Percentiles rank a stretch among this genome's conserved stretches.
phyloP scores from a whole-genome alignment of 2,329 filamentous ascomycete genomes.

The Ilyonectria destructans region DNA sequence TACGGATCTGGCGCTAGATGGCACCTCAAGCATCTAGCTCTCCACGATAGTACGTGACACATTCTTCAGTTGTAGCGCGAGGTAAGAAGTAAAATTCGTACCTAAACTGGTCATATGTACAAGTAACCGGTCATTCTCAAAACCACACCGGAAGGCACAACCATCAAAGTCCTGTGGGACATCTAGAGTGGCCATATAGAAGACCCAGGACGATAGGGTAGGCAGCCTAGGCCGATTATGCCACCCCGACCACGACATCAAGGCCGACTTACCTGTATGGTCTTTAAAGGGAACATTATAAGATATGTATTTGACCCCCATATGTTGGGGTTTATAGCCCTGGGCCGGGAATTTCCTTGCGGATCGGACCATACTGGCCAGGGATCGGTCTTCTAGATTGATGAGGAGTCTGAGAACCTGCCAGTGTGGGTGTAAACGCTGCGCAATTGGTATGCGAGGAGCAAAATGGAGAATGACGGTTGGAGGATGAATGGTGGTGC shows the following conservation, averaged over 20 bases:
- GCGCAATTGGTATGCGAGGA: too few species aligned
- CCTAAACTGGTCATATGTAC: neutral
- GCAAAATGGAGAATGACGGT: too few species aligned
- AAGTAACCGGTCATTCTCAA: neutral
- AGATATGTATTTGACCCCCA: too few species aligned
- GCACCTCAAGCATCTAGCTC: conserved; percentile 24
- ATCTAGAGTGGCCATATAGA: conserved; percentile 15
- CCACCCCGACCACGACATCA: conserved; percentile 8
- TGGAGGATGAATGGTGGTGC: too few species aligned
- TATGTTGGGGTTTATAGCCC: too few species aligned
- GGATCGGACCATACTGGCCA: conserved; percentile 2
- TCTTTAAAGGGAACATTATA: conserved; percentile 15
- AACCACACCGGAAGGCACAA: neutral
- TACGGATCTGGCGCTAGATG: conserved; percentile 25
- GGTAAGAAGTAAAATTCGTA: conserved; percentile 23
- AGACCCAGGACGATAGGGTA: conserved; percentile 10
- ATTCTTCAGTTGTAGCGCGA: conserved; percentile 22
- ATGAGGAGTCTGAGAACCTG: neutral
- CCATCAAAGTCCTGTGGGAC: conserved; percentile 16
- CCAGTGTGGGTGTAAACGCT: too few species aligned
- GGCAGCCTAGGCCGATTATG: neutral
- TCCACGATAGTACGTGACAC: conserved; percentile 1
- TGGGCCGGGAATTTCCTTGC: neutral
- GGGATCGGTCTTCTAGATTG: neutral
- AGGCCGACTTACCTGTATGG: conserved; percentile 11